Conservation (phyloP, 805 yeast species). For the Lachancea thermotolerans region DNA sequence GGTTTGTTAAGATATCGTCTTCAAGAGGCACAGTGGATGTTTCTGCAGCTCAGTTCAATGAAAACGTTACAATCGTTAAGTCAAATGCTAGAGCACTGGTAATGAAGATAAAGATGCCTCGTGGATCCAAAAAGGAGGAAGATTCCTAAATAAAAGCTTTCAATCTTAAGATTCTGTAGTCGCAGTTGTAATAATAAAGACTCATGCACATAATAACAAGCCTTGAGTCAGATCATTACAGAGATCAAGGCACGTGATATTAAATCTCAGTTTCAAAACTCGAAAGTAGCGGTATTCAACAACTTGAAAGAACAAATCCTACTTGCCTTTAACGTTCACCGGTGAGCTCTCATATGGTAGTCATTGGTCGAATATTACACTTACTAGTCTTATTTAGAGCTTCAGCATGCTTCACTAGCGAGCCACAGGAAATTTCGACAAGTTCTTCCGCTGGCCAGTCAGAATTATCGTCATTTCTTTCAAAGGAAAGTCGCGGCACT, state of each 20-base stretch:
- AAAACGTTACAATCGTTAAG: constrained; percentile 22
- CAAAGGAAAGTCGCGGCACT: no score
- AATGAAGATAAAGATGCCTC: constrained; percentile 19
- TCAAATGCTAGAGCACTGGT: constrained; percentile 27
- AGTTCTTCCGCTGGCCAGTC: not conserved
- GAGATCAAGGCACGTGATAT: no score
- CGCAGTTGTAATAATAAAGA: not conserved
- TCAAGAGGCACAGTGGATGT: constrained; percentile 32
- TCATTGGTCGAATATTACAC: not conserved
- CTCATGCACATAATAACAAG: not conserved
- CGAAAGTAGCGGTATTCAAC: no score
- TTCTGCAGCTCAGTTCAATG: constrained; percentile 39
- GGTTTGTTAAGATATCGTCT: constrained; percentile 39
- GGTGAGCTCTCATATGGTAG: constrained; percentile 1
- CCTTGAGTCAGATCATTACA: no score
- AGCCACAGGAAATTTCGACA: not conserved
- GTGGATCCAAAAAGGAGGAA: constrained; percentile 2
- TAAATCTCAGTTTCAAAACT: no score
- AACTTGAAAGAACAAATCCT: no score
- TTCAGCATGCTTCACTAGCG: not conserved
- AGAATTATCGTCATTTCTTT: no score
- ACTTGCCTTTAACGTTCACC: no score
- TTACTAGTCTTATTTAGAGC: not conserved
- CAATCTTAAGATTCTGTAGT: not conserved
- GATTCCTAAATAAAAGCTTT: not conserved